Evolutionary conservation across 2,329 filamentous ascomycete genomes (phyloP).

Genomic region (Sclerotinia sclerotiorum): DNA sequence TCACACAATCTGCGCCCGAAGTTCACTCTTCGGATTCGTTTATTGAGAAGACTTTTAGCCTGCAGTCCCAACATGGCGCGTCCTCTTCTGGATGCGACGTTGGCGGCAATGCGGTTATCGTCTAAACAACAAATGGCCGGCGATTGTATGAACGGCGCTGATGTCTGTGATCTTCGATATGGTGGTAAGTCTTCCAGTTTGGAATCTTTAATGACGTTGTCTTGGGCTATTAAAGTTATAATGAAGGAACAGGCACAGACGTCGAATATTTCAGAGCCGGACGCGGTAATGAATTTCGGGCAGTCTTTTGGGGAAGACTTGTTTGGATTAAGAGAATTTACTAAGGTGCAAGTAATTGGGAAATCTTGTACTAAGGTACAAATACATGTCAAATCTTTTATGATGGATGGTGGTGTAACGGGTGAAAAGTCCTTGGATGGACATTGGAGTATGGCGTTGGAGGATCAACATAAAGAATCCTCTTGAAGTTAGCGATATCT

Average conservation of each 20-base stretch:
- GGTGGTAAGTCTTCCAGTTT: conserved; percentile 34
- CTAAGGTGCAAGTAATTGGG: too few species aligned
- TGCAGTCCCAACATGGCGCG: conserved; percentile 73
- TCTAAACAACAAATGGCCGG: conserved; percentile 49
- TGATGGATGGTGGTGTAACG: conserved; percentile 25
- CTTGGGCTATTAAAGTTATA: conserved; percentile 39
- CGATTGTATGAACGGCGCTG: conserved; percentile 39
- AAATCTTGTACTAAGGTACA: conserved; percentile 15
- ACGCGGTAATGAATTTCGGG: conserved; percentile 36
- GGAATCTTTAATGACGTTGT: conserved; percentile 40
- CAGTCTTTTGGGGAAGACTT: conserved; percentile 35
- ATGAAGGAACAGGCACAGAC: conserved; percentile 32
- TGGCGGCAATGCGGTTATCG: conserved; percentile 70
- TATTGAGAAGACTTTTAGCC: conserved; percentile 58
- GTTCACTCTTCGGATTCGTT: conserved; percentile 41
- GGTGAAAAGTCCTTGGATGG: conserved; percentile 37
- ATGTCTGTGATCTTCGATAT: conserved; percentile 33
- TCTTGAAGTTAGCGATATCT: conserved; percentile 3
- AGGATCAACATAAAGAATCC: conserved; percentile 25
- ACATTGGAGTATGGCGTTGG: conserved; percentile 36
- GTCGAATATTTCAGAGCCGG: conserved; percentile 31
- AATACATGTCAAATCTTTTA: conserved; percentile 12
- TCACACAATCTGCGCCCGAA: conserved; percentile 38
- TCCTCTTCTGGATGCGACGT: conserved; percentile 72
- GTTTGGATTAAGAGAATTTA: conserved; percentile 32